phyloP scores from a whole-genome alignment of 306 rosid genomes.

The Urtica urens region DNA sequence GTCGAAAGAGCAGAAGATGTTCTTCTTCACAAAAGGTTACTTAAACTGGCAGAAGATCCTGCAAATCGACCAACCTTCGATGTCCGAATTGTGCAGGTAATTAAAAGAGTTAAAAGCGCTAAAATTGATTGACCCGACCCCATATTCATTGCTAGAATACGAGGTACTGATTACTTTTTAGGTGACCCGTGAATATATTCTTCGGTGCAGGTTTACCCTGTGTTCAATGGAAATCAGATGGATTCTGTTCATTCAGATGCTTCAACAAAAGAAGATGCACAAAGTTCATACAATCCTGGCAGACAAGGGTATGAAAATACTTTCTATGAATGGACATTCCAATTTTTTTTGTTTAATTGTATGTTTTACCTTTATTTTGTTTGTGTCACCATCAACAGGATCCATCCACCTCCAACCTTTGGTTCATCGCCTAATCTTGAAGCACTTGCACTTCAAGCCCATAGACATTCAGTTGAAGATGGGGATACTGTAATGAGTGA shows the following conservation, averaged over 20 bases:
- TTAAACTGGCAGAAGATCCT: slow-evolving; percentile 73
- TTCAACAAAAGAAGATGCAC: slow-evolving; percentile 87
- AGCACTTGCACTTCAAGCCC: slow-evolving; percentile 47
- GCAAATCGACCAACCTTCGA: slow-evolving; percentile 66
- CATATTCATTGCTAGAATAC: neutral
- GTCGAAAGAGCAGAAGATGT: slow-evolving; percentile 99
- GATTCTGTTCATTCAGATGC: slow-evolving; percentile 56
- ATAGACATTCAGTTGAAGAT: slow-evolving; percentile 44
- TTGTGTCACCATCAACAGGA: slow-evolving; percentile 36
- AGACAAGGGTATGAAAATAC: slow-evolving; percentile 59
- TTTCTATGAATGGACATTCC: slow-evolving; percentile 6
- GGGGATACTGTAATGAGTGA: slow-evolving; percentile 47
- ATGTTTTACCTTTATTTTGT: slow-evolving; percentile 5
- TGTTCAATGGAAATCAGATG: slow-evolving; percentile 29
- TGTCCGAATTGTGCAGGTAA: slow-evolving; percentile 86
- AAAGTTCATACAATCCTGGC: slow-evolving; percentile 53
- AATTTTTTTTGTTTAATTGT: neutral
- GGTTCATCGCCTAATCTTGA: slow-evolving; percentile 88
- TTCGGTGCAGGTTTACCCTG: slow-evolving; percentile 67
- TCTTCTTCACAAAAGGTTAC: slow-evolving; percentile 68
- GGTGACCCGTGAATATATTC: slow-evolving; percentile 8
- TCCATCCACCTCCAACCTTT: slow-evolving; percentile 91
- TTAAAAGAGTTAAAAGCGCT: neutral
- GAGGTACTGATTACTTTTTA: no score
- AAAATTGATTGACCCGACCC: neutral